Evolutionary conservation across 768 basidiomycete species (phyloP), one percentile per base, ranked within the genome.

Genomic region (Coprinopsis marcescibilis): DNA sequence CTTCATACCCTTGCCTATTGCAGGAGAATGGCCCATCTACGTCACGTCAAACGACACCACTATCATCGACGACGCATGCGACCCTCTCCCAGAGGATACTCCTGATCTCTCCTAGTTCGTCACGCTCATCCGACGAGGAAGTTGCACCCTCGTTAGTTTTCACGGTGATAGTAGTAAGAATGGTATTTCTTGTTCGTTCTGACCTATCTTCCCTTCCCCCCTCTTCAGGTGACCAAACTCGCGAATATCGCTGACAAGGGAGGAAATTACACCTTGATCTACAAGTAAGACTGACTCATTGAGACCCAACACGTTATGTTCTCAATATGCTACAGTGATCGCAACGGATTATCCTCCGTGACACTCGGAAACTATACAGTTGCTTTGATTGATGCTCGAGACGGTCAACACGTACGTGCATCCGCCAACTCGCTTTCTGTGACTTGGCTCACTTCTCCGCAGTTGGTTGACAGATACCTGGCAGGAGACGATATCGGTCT

Each of bases 41-140:
- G 79, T 77, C n/a, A 75, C 75, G 4, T 80, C 78, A 7, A 77
- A 68, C 13, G 70, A 81, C 52, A 71, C 74, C 2, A 72, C 73
- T 3, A 64, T 77, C 25, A 62, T 61, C 1, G 69, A 77, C 54
- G 80, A 83, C 52, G 82, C 78, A 0, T 89, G 85, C 62, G 59
- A 70, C 40, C 67, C 77, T 2, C 65, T 83, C 0, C 76, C 81
- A 3, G 71, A 67, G 44, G 60, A 55, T 27, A 76, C 75, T 0
- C 76, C 77, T 2, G 75, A 85, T 58, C 67, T 86, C 2, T 71
- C 73, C 2, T 57, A 60, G 12, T 77, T 71, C 45, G 57, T 85
- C 13, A 73, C 78, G 10, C 57, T 88, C 21, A 67, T 85, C 33
- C 73, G 77, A 20, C 67, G 80, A 24, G 84, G 83, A 1, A 71